Evolutionary conservation across 176 grass and related monocot species (phyloP), one percentile per base, ranked within the genome.

Genomic region (Secale cereale): DNA sequence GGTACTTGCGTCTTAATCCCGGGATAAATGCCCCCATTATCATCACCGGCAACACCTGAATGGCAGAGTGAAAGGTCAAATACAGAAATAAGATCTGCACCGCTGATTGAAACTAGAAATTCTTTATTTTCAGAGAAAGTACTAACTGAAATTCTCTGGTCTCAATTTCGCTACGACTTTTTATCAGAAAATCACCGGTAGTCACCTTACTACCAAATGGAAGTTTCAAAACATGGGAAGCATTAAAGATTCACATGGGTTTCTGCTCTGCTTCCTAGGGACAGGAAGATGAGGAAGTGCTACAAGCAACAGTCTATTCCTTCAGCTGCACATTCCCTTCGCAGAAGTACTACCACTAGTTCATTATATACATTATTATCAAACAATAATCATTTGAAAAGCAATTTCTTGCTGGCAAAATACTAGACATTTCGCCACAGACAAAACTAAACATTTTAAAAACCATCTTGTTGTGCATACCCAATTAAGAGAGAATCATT

Each of bases 1-100:
- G 89, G 77, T 98, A 98, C 43, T 94, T 95, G 36, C 96, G 90
- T 62, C 91, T 86, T 76, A 98, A 79, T 27, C 93, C 96, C 0
- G 96, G 96, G 85, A 98, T 98, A 35, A 98, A 98, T 31, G 96
- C 87, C 2, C 96, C 96, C 93, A 95, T 98, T 73, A 98, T 32
- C 96, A 98, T 98, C 74, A 98, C 96, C 1, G 96, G 96, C 33
- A 95, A 70, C 62, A 98, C 91, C 93, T 95, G 78, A 52, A 86
- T 45, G 7, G 22, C 29, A 77, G 5, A 27, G 8, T 60, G 2
- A 57, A 63, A 62, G 32, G 41, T 12, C 14, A 48, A 52, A 46
- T 0, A 26, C 17, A 1, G 26, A 63, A 32, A 13, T 37, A 76
- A 72, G 52, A 27, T 45, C 27, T 11, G 28, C 28, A 70, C 22